phyloP scores from a whole-genome alignment of 495 filamentous ascomycete species.

The Trichoderma virens region DNA sequence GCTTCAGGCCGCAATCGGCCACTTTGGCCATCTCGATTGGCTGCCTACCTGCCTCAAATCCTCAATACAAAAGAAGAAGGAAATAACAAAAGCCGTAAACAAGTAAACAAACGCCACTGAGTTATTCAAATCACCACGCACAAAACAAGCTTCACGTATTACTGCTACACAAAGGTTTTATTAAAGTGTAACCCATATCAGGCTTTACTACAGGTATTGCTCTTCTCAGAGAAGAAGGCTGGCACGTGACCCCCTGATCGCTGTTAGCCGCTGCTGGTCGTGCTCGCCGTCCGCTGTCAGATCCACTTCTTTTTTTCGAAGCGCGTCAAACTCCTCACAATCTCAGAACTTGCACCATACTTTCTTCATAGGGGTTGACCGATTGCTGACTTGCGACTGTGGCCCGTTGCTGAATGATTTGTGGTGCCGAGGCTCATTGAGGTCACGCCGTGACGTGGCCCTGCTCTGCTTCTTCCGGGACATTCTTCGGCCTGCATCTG shows the following conservation, averaged over 20 bases:
- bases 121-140: no score
- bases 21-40: no score
- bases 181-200: no score
- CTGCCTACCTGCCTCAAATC: no score
- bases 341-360: neutral
- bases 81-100: no score
- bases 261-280: constrained; percentile 3
- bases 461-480: neutral
- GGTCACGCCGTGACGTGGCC: constrained; percentile 8
- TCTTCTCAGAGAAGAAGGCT: neutral
- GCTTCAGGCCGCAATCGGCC: neutral
- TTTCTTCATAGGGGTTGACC: neutral
- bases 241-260: constrained; percentile 1
- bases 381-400: neutral
- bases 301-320: constrained; percentile 11
- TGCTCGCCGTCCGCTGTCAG: neutral
- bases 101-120: no score
- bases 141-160: no score
- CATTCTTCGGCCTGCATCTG: neutral
- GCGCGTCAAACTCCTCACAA: constrained; percentile 10
- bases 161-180: no score
- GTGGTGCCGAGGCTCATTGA: neutral
- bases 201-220: no score
- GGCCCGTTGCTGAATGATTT: neutral
- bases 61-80: no score